Conservation (phyloP, 805 yeast species). For the Kuraishia hungarica region DNA sequence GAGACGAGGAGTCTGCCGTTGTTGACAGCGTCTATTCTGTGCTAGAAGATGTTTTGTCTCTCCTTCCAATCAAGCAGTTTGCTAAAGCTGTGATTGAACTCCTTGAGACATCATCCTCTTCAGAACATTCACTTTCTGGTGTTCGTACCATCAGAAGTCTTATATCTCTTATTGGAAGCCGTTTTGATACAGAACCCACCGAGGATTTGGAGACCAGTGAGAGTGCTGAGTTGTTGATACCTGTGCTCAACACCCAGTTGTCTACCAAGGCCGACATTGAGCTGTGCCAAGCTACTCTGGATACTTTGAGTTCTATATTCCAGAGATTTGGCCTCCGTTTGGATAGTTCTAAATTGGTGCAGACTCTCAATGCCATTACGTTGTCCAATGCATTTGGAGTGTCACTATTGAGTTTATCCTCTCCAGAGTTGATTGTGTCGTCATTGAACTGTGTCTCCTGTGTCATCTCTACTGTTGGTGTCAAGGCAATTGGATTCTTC, state of each 20-base stretch:
- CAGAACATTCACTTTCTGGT: conserved; percentile 28
- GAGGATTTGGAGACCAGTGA: conserved; percentile 38
- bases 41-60: conserved; percentile 53
- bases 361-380: conserved; percentile 41
- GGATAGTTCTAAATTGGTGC: conserved; percentile 36
- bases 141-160: conserved; percentile 51
- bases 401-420: conserved; percentile 29
- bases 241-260: conserved; percentile 35
- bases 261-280: conserved; percentile 30
- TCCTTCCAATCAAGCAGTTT: conserved; percentile 71
- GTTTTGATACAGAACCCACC: conserved; percentile 60
- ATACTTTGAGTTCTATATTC: conserved; percentile 55
- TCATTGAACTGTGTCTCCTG: conserved; percentile 66
- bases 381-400: conserved; percentile 36
- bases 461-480: conserved; percentile 69
- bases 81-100: conserved; percentile 48
- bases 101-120: conserved; percentile 13
- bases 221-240: conserved; percentile 44
- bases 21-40: conserved; percentile 38
- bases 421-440: conserved; percentile 61
- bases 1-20: conserved; percentile 14
- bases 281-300: conserved; percentile 61
- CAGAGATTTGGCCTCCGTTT: conserved; percentile 50
- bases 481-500: conserved; percentile 75
- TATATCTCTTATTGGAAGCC: conserved; percentile 52